phyloP scores from a whole-genome alignment of 2,329 filamentous ascomycete species.

The Podosphaera xanthii region DNA sequence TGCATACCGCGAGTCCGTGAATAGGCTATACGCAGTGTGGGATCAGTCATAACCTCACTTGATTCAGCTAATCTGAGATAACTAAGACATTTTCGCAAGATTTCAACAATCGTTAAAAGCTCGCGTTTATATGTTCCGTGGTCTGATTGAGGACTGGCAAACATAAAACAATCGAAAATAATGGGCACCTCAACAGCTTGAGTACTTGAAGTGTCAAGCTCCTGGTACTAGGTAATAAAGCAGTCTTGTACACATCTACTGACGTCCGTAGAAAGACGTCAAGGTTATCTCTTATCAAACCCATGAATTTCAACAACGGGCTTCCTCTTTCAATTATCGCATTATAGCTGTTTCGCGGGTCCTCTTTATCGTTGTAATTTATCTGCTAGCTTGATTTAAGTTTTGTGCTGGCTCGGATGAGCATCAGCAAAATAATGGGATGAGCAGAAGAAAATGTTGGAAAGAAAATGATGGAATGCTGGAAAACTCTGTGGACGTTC shows the following conservation, averaged over 20 bases:
- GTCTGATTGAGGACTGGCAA: background rate
- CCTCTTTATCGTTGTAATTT: background rate
- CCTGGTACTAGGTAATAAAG: background rate
- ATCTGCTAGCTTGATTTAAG: background rate
- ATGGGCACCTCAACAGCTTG: background rate
- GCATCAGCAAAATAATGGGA: too few relatives aligned
- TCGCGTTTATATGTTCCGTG: background rate
- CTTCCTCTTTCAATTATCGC: background rate
- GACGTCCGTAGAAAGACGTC: background rate
- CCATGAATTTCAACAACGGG: background rate
- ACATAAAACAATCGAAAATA: background rate
- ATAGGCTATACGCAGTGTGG: too few relatives aligned
- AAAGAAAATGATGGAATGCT: too few relatives aligned
- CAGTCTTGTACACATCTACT: background rate
- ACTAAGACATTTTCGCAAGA: background rate
- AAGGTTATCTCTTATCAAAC: background rate
- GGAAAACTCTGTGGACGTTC: too few relatives aligned
- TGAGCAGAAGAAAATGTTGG: too few relatives aligned
- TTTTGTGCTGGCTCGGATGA: too few relatives aligned
- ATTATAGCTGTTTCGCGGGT: background rate
- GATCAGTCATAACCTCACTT: too few relatives aligned
- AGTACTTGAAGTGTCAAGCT: background rate
- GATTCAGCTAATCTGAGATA: too few relatives aligned
- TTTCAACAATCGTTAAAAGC: background rate
- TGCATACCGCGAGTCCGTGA: too few relatives aligned